Percentiles rank a stretch among this genome's conserved stretches.
Conservation (phyloP, 208 protist species). For the Acanthamoeba royreba region DNA sequence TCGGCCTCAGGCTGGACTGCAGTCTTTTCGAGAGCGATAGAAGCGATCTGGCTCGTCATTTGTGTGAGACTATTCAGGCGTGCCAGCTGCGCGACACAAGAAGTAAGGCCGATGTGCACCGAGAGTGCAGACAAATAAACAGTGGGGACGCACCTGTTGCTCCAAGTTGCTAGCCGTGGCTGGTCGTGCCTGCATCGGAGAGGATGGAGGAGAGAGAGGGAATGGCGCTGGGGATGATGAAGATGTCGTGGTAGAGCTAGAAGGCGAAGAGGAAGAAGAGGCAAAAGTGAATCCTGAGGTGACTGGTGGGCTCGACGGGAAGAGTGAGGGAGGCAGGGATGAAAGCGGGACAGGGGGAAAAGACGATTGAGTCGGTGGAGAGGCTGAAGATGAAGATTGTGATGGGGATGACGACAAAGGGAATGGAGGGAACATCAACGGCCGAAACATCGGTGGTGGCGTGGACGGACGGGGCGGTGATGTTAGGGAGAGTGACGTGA, state of each 20-base stretch:
- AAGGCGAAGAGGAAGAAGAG: too few species aligned
- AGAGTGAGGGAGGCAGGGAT: too few species aligned
- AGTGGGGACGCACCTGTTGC: background rate
- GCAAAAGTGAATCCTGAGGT: too few species aligned
- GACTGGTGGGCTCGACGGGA: too few species aligned
- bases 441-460: too few species aligned
- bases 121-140: background rate
- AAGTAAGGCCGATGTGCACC: background rate
- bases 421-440: too few species aligned
- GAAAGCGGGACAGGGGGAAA: too few species aligned
- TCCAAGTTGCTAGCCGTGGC: background rate
- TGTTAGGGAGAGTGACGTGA: too few species aligned
- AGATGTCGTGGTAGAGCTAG: background rate
- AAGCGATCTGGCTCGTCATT: conserved; percentile 22
- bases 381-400: too few species aligned
- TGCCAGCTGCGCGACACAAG: background rate
- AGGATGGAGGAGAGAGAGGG: background rate
- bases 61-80: conserved; percentile 16
- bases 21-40: background rate
- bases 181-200: background rate
- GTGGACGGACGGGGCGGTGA: too few species aligned
- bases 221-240: background rate
- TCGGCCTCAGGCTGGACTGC: background rate
- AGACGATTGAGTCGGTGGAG: too few species aligned
- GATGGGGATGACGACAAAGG: too few species aligned